Evolutionary conservation across 352 stramenopile genomes (phyloP).

Genomic region (Phytophthora nicotianae): DNA sequence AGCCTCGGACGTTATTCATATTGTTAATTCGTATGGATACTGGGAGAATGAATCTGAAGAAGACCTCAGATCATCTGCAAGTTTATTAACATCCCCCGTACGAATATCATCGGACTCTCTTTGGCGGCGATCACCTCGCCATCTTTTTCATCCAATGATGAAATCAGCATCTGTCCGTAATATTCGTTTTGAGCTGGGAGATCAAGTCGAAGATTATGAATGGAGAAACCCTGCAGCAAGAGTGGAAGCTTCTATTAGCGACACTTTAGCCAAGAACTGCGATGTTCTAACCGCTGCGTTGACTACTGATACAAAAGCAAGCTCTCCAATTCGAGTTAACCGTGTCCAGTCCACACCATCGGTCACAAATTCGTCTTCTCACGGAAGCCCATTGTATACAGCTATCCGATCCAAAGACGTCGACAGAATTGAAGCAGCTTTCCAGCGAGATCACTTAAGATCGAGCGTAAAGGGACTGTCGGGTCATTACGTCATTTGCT

Average conservation of each 20-base stretch:
- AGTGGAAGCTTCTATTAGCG: conserved; percentile 7
- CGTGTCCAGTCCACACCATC: conserved; percentile 20
- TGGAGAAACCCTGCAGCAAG: conserved; percentile 5
- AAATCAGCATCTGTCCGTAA: conserved; percentile 31
- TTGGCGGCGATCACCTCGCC: conserved; percentile 40
- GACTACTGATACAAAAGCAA: neutral
- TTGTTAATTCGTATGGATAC: conserved; percentile 59
- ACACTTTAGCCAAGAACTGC: conserved; percentile 2
- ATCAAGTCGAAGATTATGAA: conserved; percentile 5
- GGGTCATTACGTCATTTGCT: conserved; percentile 45
- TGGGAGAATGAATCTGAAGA: conserved; percentile 38
- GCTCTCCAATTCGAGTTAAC: conserved; percentile 8
- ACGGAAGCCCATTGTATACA: conserved; percentile 19
- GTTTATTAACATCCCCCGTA: conserved; percentile 28
- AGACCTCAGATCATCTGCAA: conserved; percentile 14
- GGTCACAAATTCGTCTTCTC: conserved; percentile 5
- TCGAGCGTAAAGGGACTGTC: conserved; percentile 22
- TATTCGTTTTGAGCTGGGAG: conserved; percentile 25
- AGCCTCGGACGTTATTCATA: conserved; percentile 55
- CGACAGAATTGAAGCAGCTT: conserved; percentile 27
- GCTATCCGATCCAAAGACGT: conserved; percentile 23
- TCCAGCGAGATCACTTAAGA: conserved; percentile 40
- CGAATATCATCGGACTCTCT: conserved; percentile 50
- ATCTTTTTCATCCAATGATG: conserved; percentile 29
- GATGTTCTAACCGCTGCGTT: neutral